A percentile compares a stretch with the other conserved stretches of the same genome.
phyloP scores from a whole-genome alignment of 2,329 filamentous ascomycete species.

The Aspergillus eucalypticola region DNA sequence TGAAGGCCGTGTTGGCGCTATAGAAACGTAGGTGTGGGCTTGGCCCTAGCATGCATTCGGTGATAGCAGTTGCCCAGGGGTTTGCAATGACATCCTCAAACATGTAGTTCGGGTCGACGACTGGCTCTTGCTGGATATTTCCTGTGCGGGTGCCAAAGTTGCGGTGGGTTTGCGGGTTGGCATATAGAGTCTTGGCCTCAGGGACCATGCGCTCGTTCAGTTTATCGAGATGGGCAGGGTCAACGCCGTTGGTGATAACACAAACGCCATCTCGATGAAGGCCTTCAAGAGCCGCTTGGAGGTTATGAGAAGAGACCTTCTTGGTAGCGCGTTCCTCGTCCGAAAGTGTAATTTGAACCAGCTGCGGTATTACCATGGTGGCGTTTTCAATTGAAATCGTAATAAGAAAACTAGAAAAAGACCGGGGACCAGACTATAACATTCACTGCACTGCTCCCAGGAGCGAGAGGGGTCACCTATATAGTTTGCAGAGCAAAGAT shows the following conservation, averaged over 20 bases:
- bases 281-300: slow-evolving; percentile 25
- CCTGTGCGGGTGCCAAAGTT: slow-evolving; percentile 33
- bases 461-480: neutral
- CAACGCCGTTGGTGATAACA: slow-evolving; percentile 41
- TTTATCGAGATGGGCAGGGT: slow-evolving; percentile 32
- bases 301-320: slow-evolving; percentile 23
- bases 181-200: slow-evolving; percentile 37
- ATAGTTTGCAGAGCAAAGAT: neutral
- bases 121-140: slow-evolving; percentile 47
- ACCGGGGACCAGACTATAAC: neutral
- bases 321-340: slow-evolving; percentile 17
- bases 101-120: slow-evolving; percentile 36
- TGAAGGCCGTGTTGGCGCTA: slow-evolving; percentile 44
- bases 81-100: slow-evolving; percentile 43
- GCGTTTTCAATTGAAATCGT: neutral
- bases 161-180: slow-evolving; percentile 25
- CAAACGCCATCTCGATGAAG: slow-evolving; percentile 42
- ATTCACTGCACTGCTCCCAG: neutral
- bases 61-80: slow-evolving; percentile 39
- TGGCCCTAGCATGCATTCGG: slow-evolving; percentile 43
- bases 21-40: slow-evolving; percentile 40
- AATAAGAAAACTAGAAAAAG: neutral
- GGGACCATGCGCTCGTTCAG: slow-evolving; percentile 32
- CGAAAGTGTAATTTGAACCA: neutral
- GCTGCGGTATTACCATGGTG: neutral